A percentile compares a stretch with the other conserved stretches of the same genome.
These are phyloP conservation scores for Selenicereus undatus DNA, from an alignment of 148 eudicot genomes.

Conservation along the genomic window DNA sequence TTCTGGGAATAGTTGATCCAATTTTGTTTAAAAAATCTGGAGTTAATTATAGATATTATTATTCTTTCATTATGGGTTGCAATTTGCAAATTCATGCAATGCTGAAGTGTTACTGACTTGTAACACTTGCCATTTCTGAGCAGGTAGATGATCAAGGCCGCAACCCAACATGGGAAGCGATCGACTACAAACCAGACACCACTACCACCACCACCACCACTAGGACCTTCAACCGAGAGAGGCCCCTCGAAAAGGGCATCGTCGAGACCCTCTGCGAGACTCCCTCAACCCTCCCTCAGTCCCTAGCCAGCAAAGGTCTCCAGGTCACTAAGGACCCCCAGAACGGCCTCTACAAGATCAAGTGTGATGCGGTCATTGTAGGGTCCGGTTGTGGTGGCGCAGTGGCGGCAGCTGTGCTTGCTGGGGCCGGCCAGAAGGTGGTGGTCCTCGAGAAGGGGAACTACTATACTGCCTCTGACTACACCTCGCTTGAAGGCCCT, in stretches of 20 bases:
- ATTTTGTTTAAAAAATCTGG: too few relatives aligned
- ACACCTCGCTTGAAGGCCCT: slow-evolving; percentile 55
- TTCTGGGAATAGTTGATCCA: too few relatives aligned
- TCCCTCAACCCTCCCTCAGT: slow-evolving; percentile 30
- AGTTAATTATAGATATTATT: too few relatives aligned
- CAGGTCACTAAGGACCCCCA: slow-evolving; percentile 34
- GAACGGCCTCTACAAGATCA: slow-evolving; percentile 32
- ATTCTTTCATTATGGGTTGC: too few relatives aligned
- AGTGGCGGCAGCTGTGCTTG: slow-evolving; percentile 64
- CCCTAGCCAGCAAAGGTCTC: slow-evolving; percentile 46
- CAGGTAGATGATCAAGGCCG: slow-evolving; percentile 49
- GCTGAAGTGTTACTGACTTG: background rate
- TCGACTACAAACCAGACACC: slow-evolving; percentile 42
- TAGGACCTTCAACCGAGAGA: slow-evolving; percentile 19
- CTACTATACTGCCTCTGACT: slow-evolving; percentile 47
- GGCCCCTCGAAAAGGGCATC: slow-evolving; percentile 54
- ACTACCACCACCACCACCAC: background rate
- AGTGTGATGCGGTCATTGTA: slow-evolving; percentile 58
- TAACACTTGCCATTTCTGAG: background rate
- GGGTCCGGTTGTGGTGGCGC: slow-evolving; percentile 79
- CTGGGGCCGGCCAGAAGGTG: slow-evolving; percentile 56
- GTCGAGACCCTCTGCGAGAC: slow-evolving; percentile 45
- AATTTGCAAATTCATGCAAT: too few relatives aligned
- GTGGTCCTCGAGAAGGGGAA: slow-evolving; percentile 70
- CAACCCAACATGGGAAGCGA: slow-evolving; percentile 64